phyloP scores from a whole-genome alignment of 2,329 filamentous ascomycete genomes.

The Arthrobotrys sphaeroides region DNA sequence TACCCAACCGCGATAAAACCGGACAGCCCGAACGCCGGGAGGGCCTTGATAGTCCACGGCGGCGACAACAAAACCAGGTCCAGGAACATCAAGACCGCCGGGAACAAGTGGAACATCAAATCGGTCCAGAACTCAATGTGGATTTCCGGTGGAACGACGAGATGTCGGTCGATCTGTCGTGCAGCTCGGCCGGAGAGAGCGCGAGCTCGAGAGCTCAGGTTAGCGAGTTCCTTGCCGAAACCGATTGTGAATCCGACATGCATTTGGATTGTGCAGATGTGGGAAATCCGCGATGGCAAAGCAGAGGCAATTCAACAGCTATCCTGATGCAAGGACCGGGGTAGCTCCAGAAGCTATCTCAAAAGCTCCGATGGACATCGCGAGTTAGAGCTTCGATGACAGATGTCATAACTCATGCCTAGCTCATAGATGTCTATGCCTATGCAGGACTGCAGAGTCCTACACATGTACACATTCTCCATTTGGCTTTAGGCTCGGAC shows the following conservation, averaged over 20 bases:
- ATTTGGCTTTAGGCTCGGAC: conserved; percentile 10
- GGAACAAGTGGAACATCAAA: conserved; percentile 73
- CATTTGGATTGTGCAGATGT: conserved; percentile 40
- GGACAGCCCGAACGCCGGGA: conserved; percentile 70
- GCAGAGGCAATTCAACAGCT: background rate
- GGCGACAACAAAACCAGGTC: conserved; percentile 76
- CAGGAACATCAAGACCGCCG: conserved; percentile 71
- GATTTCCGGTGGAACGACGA: conserved; percentile 55
- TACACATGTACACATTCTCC: conserved; percentile 1
- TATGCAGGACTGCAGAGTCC: conserved; percentile 12
- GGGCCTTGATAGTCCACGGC: conserved; percentile 73
- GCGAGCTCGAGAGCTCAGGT: conserved; percentile 52
- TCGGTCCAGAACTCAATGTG: conserved; percentile 62
- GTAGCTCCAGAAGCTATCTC: conserved; percentile 6
- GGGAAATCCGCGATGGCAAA: conserved; percentile 24
- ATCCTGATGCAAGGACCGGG: conserved; percentile 17
- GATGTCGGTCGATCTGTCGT: conserved; percentile 54
- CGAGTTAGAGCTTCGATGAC: background rate
- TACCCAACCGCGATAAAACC: conserved; percentile 72
- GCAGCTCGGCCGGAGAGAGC: background rate
- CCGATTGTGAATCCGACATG: conserved; percentile 12
- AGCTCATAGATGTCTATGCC: background rate
- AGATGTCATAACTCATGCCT: conserved; percentile 11
- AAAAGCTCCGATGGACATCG: conserved; percentile 33
- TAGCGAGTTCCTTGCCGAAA: conserved; percentile 37